Conservation (phyloP, 805 yeast species). For the Naumovozyma castellii region DNA sequence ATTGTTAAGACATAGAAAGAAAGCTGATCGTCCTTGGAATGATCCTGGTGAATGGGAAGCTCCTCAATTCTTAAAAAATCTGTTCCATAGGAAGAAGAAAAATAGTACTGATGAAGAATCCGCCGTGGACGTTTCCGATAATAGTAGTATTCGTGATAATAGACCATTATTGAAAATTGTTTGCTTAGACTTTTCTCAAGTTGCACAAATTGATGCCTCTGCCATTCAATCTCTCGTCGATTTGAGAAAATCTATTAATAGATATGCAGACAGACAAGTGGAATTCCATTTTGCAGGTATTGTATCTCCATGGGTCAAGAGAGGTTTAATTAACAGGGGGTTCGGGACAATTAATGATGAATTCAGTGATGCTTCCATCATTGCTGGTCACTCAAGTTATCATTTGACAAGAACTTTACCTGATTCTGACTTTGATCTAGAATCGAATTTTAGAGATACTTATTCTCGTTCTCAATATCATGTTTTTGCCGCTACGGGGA, state of each 20-base stretch:
- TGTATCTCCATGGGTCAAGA: constrained; percentile 75
- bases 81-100: constrained; percentile 18
- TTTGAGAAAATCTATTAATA: constrained; percentile 58
- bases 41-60: constrained; percentile 60
- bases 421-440: constrained; percentile 7
- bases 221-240: constrained; percentile 73
- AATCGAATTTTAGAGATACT: constrained; percentile 8
- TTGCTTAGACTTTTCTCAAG: constrained; percentile 75
- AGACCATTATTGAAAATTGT: constrained; percentile 64
- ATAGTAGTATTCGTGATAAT: constrained; percentile 28
- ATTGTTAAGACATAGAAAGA: constrained; percentile 24
- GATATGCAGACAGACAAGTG: constrained; percentile 70
- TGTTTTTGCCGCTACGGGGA: constrained; percentile 23
- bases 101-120: constrained; percentile 15
- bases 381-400: constrained; percentile 27
- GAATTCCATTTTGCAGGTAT: constrained; percentile 87
- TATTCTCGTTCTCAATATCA: constrained; percentile 8
- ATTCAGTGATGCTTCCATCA: constrained; percentile 25
- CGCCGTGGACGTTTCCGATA: not conserved
- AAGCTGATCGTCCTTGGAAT: constrained; percentile 75
- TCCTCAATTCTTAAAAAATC: constrained; percentile 20
- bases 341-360: constrained; percentile 53
- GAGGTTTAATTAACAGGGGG: constrained; percentile 65
- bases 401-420: constrained; percentile 19
- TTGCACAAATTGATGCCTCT: constrained; percentile 68